Conservation (phyloP, 306 rosid species). For the Prosopis cineraria region DNA sequence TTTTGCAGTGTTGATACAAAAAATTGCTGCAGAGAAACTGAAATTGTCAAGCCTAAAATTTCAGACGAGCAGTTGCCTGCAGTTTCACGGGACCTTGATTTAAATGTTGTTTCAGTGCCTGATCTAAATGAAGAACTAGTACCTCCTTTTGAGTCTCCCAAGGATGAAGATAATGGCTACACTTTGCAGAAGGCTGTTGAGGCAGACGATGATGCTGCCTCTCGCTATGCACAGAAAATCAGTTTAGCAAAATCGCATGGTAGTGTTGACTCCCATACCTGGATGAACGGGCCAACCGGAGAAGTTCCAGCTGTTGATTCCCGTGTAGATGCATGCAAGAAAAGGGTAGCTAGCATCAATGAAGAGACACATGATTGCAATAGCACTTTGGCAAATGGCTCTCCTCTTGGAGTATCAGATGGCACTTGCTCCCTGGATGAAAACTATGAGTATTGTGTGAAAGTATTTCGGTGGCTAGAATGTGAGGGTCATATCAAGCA, state of each 20-base stretch:
- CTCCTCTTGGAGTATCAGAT: conserved; percentile 61
- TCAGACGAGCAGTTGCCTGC: conserved; percentile 60
- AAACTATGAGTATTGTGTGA: conserved; percentile 92
- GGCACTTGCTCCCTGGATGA: conserved; percentile 73
- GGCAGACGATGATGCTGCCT: conserved; percentile 88
- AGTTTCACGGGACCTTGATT: conserved; percentile 74
- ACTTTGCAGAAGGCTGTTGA: conserved; percentile 74
- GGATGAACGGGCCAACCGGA: conserved; percentile 59
- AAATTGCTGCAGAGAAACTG: conserved; percentile 61
- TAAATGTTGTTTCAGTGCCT: conserved; percentile 84
- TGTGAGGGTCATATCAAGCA: conserved; percentile 88
- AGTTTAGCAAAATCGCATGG: conserved; percentile 82
- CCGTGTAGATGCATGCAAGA: conserved; percentile 55
- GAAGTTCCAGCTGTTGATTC: conserved; percentile 91
- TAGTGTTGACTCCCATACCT: conserved; percentile 89
- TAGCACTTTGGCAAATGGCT: conserved; percentile 85
- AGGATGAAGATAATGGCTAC: conserved; percentile 88
- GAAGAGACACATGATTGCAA: conserved; percentile 90
- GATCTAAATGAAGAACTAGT: conserved; percentile 94
- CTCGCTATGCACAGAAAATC: conserved; percentile 64
- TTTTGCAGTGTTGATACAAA: conserved; percentile 66
- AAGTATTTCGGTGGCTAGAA: conserved; percentile 94
- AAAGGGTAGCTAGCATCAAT: conserved; percentile 65
- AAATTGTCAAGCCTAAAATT: conserved; percentile 55
- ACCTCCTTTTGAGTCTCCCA: conserved; percentile 85